Percentiles rank a stretch among this genome's conserved stretches.
Evolutionary conservation across 441 rosid species (phyloP).

Genomic region (Iberis amara): DNA sequence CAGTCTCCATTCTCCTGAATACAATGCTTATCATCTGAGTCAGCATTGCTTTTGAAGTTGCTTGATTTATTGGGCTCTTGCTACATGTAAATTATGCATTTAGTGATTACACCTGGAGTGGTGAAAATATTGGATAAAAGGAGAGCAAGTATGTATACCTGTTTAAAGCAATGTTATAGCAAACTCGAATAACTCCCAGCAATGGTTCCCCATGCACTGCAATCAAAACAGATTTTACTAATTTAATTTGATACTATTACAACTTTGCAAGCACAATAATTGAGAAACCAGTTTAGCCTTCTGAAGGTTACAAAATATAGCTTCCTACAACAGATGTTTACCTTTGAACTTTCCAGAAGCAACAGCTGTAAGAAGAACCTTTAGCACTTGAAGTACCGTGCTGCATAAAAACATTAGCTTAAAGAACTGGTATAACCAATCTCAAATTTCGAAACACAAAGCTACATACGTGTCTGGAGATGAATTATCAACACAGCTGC

Average conservation of each 20-base stretch:
- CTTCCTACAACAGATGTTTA: conserved; percentile 30
- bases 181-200: conserved; percentile 92
- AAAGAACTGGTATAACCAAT: conserved; percentile 29
- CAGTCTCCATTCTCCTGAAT: conserved; percentile 95
- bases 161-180: conserved; percentile 95
- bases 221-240: conserved; percentile 27
- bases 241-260: conserved; percentile 1
- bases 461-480: conserved; percentile 80
- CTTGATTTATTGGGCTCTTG: conserved; percentile 98
- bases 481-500: conserved; percentile 90
- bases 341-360: conserved; percentile 95
- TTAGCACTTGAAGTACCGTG: conserved; percentile 86
- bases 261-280: conserved; percentile 15
- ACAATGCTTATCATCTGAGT: conserved; percentile 96
- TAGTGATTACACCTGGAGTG: conserved; percentile 31
- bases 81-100: conserved; percentile 47
- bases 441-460: conserved; percentile 16
- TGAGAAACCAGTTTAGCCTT: conserved; percentile 3
- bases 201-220: conserved; percentile 98
- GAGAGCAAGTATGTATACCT: conserved; percentile 45
- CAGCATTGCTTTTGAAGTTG: conserved; percentile 98
- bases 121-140: conserved; percentile 8
- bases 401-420: conserved; percentile 45
- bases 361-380: conserved; percentile 96
- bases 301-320: conserved; percentile 20